Base-by-base conservation (phyloP, 2,329 filamentous ascomycete species). In the Talaromyces sp. region DNA sequence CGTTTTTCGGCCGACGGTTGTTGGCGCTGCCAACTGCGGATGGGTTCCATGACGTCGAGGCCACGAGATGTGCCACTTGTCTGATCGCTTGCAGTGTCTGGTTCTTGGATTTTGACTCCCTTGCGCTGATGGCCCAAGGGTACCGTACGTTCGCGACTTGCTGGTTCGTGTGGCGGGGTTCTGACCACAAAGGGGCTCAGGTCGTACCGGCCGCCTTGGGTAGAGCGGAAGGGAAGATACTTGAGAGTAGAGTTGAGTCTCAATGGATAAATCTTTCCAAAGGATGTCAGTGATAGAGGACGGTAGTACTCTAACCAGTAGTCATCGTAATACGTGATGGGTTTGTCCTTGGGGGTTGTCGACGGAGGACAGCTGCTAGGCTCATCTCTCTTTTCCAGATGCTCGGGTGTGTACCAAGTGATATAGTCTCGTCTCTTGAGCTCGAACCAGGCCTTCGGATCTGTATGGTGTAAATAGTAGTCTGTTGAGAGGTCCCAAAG, bases 281-380 rank as follows among this genome's bases (percentile, higher is more conserved):
- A 92, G 0, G 92, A 95, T 0, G 95, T 96, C 1, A 98, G 78
- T 0, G 90, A 91, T 8, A 91, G 83, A 0, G 95, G 95, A 15
- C 93, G 87, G 72, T 99, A 99, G 74, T 97, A 98, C 73, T 99
- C 95, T 8, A 95, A 81, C 95, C 95, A 99, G 75, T 96, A 99
- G 74, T 98, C 92, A 71, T 98, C 93, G 63, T 91, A 92, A 63
- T 84, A 86, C 78, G 68, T 73, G 65, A 73, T 62, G 15, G 71
- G 64, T 6, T 72, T 71, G 56, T 72, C 73, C 4, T 74, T 69
- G 17, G 54, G 42, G 7, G 53, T 15, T 19, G 55, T 53, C 22
- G 60, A 57, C 51, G 57, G 52, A 7, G 60, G 60, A 22, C 60
- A 62, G 64, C 65, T 49, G 62, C 65, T 44, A 70, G 68, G 36